Evolutionary conservation across 2,329 filamentous ascomycete species (phyloP), one percentile per base, ranked within the genome.

Genomic region (Colletotrichum australisinense): DNA sequence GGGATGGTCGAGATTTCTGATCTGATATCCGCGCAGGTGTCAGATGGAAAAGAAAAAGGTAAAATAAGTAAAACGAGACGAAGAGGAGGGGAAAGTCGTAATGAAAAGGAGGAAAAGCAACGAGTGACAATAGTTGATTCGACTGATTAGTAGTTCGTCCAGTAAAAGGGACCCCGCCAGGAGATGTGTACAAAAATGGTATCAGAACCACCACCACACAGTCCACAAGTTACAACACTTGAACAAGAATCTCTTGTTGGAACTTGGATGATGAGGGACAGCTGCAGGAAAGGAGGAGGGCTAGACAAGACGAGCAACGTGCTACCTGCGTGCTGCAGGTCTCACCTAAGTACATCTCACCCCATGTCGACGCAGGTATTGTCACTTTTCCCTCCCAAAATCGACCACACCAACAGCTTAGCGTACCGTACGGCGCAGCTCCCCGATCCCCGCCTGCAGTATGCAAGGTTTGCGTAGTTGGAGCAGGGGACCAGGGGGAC

Each of bases 101-200:
- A 65, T 55, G 60, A 72, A 63, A 57, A 26, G 63, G 64, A 32
- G 55, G 63, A 69, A 59, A 67, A 66, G 35, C 42, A 67, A 56
- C 7, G 46, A 49, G 24, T 11, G 32, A 14, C 49, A 30, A 57
- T 14, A 53, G 52, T 19, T 46, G 55, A 52, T 67, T 28, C 30
- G 32, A 57, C 67, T 30, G 38, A 49, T 32, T 3, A 53, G 26
- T 9, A 28, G 35, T 24, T 42, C 38, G 55, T 38, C 24, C 55
- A 30, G 55, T 14, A 30, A 28, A 14, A 7, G 22, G 19, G 16
- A 49, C 46, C 30, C 24, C 58, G 35, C 58, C 52, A 38, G 56
- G 46, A 55, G n/a, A 22, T 52, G 24, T 30, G 46, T 30, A 24
- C 26, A 28, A 32, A 19, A 52, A 63, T 30, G 42, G 59, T 7